Evolutionary conservation across 2,329 filamentous ascomycete species (phyloP).

Genomic region (Aureobasidium sp.): DNA sequence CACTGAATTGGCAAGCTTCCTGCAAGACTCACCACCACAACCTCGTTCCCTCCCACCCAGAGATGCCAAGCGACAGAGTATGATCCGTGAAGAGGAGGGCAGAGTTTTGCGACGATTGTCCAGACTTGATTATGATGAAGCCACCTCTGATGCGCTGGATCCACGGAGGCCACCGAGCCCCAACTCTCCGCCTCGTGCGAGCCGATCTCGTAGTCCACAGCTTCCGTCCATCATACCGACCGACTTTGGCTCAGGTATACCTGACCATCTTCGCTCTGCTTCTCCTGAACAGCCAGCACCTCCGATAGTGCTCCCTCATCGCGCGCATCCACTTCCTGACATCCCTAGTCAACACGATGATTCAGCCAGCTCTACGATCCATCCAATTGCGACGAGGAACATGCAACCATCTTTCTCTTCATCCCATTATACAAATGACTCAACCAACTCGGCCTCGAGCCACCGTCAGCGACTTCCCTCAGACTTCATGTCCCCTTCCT

Average conservation of each 20-base stretch:
- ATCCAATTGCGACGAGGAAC: neutral
- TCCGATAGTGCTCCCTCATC: neutral
- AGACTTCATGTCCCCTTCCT: neutral
- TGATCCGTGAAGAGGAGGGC: conserved; percentile 5
- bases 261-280: neutral
- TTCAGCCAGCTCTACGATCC: neutral
- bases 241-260: neutral
- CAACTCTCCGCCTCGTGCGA: neutral
- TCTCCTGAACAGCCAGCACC: neutral
- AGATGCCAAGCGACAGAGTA: neutral
- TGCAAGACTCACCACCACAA: conserved; percentile 4
- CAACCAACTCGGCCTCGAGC: neutral
- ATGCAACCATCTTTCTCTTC: neutral
- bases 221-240: neutral
- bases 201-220: conserved; percentile 3
- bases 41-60: neutral
- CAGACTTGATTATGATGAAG: neutral
- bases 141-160: neutral
- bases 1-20: neutral
- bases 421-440: neutral
- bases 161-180: neutral
- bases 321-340: neutral
- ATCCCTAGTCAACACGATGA: neutral
- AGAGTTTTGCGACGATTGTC: conserved; percentile 6
- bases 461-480: neutral